Evolutionary conservation across 176 grass and related monocot species (phyloP).

Genomic region (Puccinellia tenuiflora): DNA sequence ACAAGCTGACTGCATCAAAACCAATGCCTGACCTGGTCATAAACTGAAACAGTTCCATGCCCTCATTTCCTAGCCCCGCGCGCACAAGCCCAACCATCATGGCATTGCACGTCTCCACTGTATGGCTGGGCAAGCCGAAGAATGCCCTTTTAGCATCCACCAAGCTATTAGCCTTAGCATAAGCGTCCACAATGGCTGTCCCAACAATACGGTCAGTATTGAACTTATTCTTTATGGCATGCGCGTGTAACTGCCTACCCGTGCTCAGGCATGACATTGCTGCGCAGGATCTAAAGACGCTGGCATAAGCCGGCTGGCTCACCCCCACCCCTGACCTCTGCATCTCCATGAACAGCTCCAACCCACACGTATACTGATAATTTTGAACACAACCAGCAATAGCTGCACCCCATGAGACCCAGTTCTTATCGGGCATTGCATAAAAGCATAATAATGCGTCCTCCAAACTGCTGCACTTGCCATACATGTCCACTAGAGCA

Average conservation of each 20-base stretch:
- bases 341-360: slow-evolving; percentile 75
- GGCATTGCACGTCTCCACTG: slow-evolving; percentile 70
- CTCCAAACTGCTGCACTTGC: slow-evolving; percentile 65
- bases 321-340: slow-evolving; percentile 55
- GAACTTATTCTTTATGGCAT: slow-evolving; percentile 74
- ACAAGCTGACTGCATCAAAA: slow-evolving; percentile 70
- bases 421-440: slow-evolving; percentile 72
- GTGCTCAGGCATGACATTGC: slow-evolving; percentile 34
- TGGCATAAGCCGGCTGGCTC: slow-evolving; percentile 73
- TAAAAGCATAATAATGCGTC: slow-evolving; percentile 51
- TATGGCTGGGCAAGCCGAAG: slow-evolving; percentile 49
- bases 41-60: slow-evolving; percentile 52
- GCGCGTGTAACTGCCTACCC: slow-evolving; percentile 58
- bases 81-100: slow-evolving; percentile 79
- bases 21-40: slow-evolving; percentile 51
- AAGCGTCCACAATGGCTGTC: slow-evolving; percentile 84
- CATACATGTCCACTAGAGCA: slow-evolving; percentile 84
- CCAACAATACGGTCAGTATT: slow-evolving; percentile 61
- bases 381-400: slow-evolving; percentile 68
- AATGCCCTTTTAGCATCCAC: slow-evolving; percentile 64
- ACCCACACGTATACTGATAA: slow-evolving; percentile 32
- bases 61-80: slow-evolving; percentile 42
- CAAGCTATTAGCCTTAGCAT: slow-evolving; percentile 60
- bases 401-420: slow-evolving; percentile 68
- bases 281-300: slow-evolving; percentile 68